Base-by-base conservation (phyloP, 345 rosid species). In the Heritiera fomes region DNA sequence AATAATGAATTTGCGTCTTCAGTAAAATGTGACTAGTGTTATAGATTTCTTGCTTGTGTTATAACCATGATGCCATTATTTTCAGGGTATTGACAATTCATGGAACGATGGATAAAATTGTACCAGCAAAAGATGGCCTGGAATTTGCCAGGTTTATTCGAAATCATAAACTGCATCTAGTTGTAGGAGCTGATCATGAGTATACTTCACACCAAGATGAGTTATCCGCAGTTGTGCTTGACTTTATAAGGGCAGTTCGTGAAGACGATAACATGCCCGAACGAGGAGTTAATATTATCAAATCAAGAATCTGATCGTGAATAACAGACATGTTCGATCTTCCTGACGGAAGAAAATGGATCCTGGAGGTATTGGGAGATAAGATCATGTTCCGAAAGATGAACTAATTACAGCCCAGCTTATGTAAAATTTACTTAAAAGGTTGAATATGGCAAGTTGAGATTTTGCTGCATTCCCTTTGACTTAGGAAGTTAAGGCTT, bases 121-220 rank as follows among this genome's bases (percentile, higher is more conserved):
- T 95, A 43, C 87, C 88, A 53, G 88, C 46, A 11, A 80, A 85
- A 80, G 99, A 91, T 74, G 96, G 97, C 49, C 72, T 71, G 15
- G 90, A 92, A 78, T 95, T 95, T 63, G 92, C 87, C 47, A 90
- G 80, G 82, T 45, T 85, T 77, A 89, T 92, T 77, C 84, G 56
- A 38, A 92, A 92, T 79, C 97, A 94, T 79, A 83, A 81, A 82
- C 73, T 95, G 68, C 83, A 82, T 75, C 80, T 91, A 47, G 77
- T 94, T 56, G 87, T 90, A 80, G 98, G 88, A 84, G 98, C 97
- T 67, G 95, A 95, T 88, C 99, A 93, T 77, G 97, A 92, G 59
- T 95, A 85, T 82, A 88, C 97, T 41, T 78, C 81, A 53, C 97
- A 92, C 84, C 97, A 92, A 79, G 79, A 82, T 43, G 87, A 95